A percentile compares a stretch with the other conserved stretches of the same genome.
These are phyloP conservation scores for Ceratobasidium sp. DNA, from an alignment of 1,284 basidiomycete genomes.

Conservation along the genomic window DNA sequence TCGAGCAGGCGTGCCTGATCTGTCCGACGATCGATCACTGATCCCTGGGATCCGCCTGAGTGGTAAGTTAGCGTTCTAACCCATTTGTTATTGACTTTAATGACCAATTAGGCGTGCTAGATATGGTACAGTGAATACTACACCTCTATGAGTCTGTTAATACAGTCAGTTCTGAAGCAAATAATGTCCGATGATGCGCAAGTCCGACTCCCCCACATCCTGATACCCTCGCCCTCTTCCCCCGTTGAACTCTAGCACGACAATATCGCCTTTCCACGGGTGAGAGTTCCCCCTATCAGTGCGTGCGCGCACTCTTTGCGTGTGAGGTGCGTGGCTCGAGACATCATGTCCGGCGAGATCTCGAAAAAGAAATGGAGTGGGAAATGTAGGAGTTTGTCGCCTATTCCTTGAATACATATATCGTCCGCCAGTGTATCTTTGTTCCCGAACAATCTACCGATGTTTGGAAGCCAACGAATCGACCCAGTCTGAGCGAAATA, in stretches of 20 bases:
- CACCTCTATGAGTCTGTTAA: not conserved
- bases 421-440: not conserved
- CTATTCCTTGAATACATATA: not conserved
- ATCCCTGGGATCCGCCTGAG: too few relatives aligned
- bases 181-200: not conserved
- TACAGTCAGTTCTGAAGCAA: not conserved
- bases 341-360: not conserved
- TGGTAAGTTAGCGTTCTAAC: too few relatives aligned
- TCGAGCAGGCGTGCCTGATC: too few relatives aligned
- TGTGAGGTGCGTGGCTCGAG: not conserved
- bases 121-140: too few relatives aligned
- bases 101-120: too few relatives aligned
- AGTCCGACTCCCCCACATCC: not conserved
- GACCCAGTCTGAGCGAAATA: not conserved
- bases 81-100: too few relatives aligned
- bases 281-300: not conserved
- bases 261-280: slow-evolving; percentile 8
- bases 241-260: slow-evolving; percentile 3
- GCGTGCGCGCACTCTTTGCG: not conserved
- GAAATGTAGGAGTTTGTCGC: not conserved
- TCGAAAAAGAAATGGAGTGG: slow-evolving; percentile 17
- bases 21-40: too few relatives aligned
- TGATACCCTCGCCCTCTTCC: slow-evolving; percentile 12
- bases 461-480: not conserved
- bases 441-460: not conserved